Evolutionary conservation across 257 asterid genomes (phyloP).

Genomic region (Capsicum baccatum): DNA sequence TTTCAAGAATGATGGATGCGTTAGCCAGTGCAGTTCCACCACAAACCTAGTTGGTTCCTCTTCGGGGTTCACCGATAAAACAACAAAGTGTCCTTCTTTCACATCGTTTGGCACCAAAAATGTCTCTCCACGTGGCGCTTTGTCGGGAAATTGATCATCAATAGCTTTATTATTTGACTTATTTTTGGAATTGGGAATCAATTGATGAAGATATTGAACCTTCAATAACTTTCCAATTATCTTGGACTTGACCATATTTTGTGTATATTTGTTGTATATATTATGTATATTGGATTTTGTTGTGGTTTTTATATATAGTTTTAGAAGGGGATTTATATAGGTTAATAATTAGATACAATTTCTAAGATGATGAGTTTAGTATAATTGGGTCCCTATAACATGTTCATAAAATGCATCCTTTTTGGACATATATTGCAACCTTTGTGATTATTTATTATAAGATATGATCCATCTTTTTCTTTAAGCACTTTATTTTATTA

Average conservation of each 20-base stretch:
- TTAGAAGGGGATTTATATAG: slow-evolving; percentile 8
- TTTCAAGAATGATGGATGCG: slow-evolving; percentile 41
- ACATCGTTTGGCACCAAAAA: slow-evolving; percentile 38
- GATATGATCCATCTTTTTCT: not conserved
- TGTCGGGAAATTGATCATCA: not conserved
- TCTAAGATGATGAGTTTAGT: not conserved
- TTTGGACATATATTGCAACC: not conserved
- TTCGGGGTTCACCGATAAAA: slow-evolving; percentile 32
- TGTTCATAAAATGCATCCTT: not conserved
- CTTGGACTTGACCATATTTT: not conserved
- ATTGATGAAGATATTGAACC: slow-evolving; percentile 7
- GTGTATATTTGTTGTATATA: not conserved
- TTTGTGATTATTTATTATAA: not conserved
- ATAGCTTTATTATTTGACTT: not conserved
- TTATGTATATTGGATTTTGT: not conserved
- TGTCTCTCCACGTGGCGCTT: not conserved
- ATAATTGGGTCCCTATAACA: not conserved
- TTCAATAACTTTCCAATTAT: not conserved
- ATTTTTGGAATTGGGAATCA: not conserved
- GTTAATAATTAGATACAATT: not conserved
- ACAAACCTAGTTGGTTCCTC: slow-evolving; percentile 42
- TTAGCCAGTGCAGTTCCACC: slow-evolving; percentile 35
- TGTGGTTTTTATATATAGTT: not conserved
- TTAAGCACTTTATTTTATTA: too few species aligned
- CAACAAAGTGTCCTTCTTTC: slow-evolving; percentile 51